Base-by-base conservation (phyloP, 2,329 filamentous ascomycete genomes). In the Sphaerulina vaccinii region DNA sequence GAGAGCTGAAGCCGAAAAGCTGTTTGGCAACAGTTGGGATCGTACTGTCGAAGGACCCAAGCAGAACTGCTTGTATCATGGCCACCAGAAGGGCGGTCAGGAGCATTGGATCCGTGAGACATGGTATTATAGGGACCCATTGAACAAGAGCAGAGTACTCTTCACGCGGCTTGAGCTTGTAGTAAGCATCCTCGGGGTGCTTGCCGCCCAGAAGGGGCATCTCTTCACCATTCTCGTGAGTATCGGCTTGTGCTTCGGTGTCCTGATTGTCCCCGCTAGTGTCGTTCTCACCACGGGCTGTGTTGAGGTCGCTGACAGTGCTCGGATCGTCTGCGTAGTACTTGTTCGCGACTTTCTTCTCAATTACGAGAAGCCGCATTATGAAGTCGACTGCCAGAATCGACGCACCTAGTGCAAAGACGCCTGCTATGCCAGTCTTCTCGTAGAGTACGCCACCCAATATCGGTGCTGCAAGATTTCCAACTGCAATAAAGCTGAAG, bases 381-480 rank as follows among this genome's bases (percentile, higher is more conserved):
- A 80, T 49, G 52, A 86, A 79, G 64, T 86, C 83, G 13, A 85
- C 54, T 0, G 62, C 74, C 1, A 86, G 64, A 7, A 86, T 65
- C 0, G 71, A 76, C 41, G 81, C 73, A 0, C 75, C 78, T 19
- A 85, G 68, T 0, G 75, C 76, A 62, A 85, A 85, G 0, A 86
- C 81, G 0, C 80, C 81, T 10, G 67, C 63, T 60, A 81, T 80
- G 2, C 83, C 83, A 1, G 76, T 74, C 59, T 79, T 79, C 22
- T 79, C 72, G 62, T 85, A 86, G 1, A 86, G 65, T 0, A 83
- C 61, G 0, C 84, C 84, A 2, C 83, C 83, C 0, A 84, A 65
- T 0, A 82, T 71, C 0, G 83, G 83, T 0, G 81, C 76, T 13
- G 79, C 68, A 4, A 86, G 68, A 36, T 77, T 75, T 0, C 82